Percentiles rank a stretch among this genome's conserved stretches.
These are phyloP conservation scores for Wickerhamomyces alni DNA, from an alignment of 805 yeast species.

Conservation along the genomic window DNA sequence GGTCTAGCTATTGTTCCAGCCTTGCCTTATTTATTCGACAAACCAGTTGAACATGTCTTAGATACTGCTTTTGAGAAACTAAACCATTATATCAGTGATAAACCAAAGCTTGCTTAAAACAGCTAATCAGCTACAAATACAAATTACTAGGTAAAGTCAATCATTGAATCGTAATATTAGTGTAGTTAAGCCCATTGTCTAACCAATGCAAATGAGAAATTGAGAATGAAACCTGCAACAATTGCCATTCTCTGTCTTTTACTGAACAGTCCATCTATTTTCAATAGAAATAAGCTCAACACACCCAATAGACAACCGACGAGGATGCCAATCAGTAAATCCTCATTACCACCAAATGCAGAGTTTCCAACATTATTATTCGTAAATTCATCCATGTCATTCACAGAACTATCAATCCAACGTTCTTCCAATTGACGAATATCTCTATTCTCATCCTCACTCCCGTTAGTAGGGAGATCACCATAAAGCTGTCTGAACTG, in stretches of 20 bases:
- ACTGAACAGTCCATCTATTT: conserved; percentile 55
- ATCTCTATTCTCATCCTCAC: conserved; percentile 33
- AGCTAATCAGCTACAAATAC: too few species aligned
- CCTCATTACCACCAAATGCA: conserved; percentile 49
- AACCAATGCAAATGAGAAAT: conserved; percentile 59
- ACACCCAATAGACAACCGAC: conserved; percentile 77
- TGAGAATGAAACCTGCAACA: conserved; percentile 62
- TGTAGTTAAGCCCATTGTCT: conserved; percentile 26
- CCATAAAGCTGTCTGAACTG: conserved; percentile 75
- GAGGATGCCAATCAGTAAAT: conserved; percentile 61
- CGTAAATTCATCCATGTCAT: conserved; percentile 39
- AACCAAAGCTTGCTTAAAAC: background rate
- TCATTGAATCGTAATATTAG: background rate
- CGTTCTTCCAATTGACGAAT: conserved; percentile 71
- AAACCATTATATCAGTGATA: conserved; percentile 25
- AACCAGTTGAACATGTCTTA: conserved; percentile 69
- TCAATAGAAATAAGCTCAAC: conserved; percentile 55
- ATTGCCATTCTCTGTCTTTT: conserved; percentile 63
- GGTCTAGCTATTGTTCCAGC: conserved; percentile 76
- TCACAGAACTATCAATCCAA: conserved; percentile 80
- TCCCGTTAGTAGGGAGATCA: conserved; percentile 23
- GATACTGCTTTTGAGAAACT: conserved; percentile 56
- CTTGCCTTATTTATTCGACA: conserved; percentile 73
- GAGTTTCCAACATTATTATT: conserved; percentile 35
- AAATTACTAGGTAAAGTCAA: too few species aligned